Evolutionary conservation across 345 rosid genomes (phyloP).

Genomic region (Mallotus nudiflorus): DNA sequence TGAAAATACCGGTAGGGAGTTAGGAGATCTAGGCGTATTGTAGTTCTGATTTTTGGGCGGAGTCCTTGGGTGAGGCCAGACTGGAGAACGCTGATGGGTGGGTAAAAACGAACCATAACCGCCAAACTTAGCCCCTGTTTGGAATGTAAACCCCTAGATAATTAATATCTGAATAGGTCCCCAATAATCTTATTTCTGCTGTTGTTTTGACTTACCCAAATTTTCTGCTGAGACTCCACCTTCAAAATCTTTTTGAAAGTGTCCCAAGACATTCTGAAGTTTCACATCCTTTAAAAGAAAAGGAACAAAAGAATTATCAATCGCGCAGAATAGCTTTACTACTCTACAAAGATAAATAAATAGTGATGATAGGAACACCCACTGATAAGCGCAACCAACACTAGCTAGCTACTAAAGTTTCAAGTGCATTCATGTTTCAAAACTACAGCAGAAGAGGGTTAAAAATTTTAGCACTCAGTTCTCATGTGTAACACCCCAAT

Average conservation of each 20-base stretch:
- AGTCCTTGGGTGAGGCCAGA: slow-evolving; percentile 57
- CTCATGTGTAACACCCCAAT: background rate
- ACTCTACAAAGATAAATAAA: background rate
- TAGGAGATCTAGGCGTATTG: slow-evolving; percentile 57
- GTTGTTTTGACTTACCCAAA: slow-evolving; percentile 65
- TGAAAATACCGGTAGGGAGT: slow-evolving; percentile 47
- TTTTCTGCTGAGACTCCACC: slow-evolving; percentile 94
- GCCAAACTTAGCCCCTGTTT: slow-evolving; percentile 89
- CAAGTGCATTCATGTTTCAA: slow-evolving; percentile 4
- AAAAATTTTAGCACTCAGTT: slow-evolving; percentile 5
- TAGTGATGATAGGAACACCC: background rate
- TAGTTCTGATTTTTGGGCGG: slow-evolving; percentile 52
- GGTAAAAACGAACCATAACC: slow-evolving; percentile 98
- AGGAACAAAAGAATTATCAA: background rate
- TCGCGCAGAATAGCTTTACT: background rate
- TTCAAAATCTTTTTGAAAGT: slow-evolving; percentile 95
- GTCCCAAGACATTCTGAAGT: slow-evolving; percentile 87
- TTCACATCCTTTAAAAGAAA: slow-evolving; percentile 70
- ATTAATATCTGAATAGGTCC: slow-evolving; percentile 28
- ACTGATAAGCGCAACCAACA: background rate
- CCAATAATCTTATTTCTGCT: slow-evolving; percentile 34
- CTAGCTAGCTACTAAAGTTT: slow-evolving; percentile 4
- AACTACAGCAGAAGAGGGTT: background rate
- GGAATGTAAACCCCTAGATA: slow-evolving; percentile 29
- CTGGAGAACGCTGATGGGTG: slow-evolving; percentile 75